A percentile compares a stretch with the other conserved stretches of the same genome.
phyloP scores from a whole-genome alignment of 371 early-diverging fungal genomes.

The Mycotypha africana region DNA sequence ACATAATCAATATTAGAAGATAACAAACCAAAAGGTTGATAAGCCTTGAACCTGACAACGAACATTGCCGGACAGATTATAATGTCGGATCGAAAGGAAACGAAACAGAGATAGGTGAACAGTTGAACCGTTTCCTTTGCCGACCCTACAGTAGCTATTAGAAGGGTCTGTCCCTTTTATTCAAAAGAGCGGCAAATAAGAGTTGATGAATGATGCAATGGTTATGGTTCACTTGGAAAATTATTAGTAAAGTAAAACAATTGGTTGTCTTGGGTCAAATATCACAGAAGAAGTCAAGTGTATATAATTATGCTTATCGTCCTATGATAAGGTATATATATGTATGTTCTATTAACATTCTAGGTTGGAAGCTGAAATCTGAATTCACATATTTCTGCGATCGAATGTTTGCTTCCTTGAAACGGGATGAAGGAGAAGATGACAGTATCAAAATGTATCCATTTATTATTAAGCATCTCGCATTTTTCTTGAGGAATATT shows the following conservation, averaged over 20 bases:
- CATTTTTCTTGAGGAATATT: no score
- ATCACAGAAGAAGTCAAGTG: constrained; percentile 10
- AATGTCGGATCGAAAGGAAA: constrained; percentile 1
- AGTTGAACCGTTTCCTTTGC: constrained; percentile 12
- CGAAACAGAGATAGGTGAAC: constrained; percentile 18
- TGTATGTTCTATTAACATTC: neutral
- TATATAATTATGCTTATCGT: constrained; percentile 4
- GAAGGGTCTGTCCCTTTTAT: constrained; percentile 1
- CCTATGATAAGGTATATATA: neutral
- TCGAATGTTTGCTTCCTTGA: constrained; percentile 12
- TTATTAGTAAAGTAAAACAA: constrained; percentile 13
- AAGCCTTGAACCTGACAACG: neutral
- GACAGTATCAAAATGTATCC: no score
- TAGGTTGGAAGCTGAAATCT: constrained; percentile 14
- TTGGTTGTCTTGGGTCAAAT: constrained; percentile 17
- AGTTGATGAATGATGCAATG: constrained; percentile 8
- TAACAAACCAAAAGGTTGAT: no score
- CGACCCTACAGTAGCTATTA: constrained; percentile 5
- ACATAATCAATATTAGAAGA: no score
- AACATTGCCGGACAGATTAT: constrained; percentile 12
- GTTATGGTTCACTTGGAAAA: constrained; percentile 18
- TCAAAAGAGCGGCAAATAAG: neutral
- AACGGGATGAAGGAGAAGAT: constrained; percentile 6
- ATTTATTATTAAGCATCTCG: no score
- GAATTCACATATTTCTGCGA: constrained; percentile 16